Conservation (phyloP, 2,329 filamentous ascomycete genomes). For the Colletotrichum musae region DNA sequence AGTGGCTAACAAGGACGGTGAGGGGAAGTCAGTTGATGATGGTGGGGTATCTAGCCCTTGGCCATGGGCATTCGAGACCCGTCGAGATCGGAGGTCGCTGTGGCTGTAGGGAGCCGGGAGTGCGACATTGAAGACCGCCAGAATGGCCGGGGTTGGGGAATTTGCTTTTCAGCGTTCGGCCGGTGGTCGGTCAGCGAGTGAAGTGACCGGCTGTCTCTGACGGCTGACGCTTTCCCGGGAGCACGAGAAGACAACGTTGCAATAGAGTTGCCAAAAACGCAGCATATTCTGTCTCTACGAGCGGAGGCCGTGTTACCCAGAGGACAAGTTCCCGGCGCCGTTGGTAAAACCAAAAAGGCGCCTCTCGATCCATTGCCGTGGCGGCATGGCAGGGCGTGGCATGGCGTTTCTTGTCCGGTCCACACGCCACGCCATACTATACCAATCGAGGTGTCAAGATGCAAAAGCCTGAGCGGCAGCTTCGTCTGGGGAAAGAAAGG, state of each 20-base stretch:
- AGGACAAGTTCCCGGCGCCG: constrained; percentile 3
- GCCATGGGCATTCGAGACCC: constrained; percentile 28
- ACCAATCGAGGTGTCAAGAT: constrained; percentile 20
- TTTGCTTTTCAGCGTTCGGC: constrained; percentile 12
- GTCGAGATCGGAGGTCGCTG: constrained; percentile 39
- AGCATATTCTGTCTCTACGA: neutral
- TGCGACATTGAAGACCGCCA: constrained; percentile 24
- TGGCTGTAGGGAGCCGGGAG: constrained; percentile 24
- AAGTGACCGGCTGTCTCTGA: constrained; percentile 32
- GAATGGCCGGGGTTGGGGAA: constrained; percentile 18
- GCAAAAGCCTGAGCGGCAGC: constrained; percentile 15
- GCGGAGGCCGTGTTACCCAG: neutral
- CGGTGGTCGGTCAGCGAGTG: constrained; percentile 24
- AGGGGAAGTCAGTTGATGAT: constrained; percentile 42
- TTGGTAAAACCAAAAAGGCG: constrained; percentile 13
- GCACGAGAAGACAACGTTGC: constrained; percentile 9
- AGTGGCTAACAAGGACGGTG: constrained; percentile 38
- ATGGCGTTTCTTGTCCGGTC: constrained; percentile 22
- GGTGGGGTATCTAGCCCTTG: constrained; percentile 35
- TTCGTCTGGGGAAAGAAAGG: constrained; percentile 1
- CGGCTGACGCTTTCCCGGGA: constrained; percentile 24
- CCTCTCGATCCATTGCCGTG: constrained; percentile 1
- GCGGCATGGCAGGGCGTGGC: constrained; percentile 18
- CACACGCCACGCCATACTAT: constrained; percentile 14
- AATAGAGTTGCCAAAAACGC: neutral